These are phyloP conservation scores for Lentithecium fluviatile DNA, from an alignment of 495 filamentous ascomycete species.

Conservation along the genomic window DNA sequence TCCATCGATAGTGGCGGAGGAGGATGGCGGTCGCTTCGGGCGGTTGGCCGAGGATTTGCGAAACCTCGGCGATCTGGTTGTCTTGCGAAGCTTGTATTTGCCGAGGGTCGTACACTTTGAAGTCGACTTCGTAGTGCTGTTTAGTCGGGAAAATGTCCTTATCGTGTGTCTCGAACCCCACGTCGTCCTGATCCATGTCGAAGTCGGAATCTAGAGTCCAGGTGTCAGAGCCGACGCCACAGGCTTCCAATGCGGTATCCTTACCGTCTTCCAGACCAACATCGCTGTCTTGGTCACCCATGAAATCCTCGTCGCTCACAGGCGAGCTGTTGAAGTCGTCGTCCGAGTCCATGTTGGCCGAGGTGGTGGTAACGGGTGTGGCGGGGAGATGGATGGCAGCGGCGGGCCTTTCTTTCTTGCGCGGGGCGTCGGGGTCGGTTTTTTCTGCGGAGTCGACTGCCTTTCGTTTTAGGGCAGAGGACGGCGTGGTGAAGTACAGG, in stretches of 20 bases:
- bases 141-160: slow-evolving; percentile 72
- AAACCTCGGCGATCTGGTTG: slow-evolving; percentile 80
- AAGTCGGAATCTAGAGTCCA: slow-evolving; percentile 31
- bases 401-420: slow-evolving; percentile 48
- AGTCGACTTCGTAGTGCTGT: slow-evolving; percentile 80
- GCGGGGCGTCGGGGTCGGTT: slow-evolving; percentile 46
- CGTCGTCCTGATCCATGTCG: slow-evolving; percentile 73
- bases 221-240: slow-evolving; percentile 9
- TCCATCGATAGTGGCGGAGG: slow-evolving; percentile 86
- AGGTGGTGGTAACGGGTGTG: slow-evolving; percentile 62
- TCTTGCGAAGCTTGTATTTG: slow-evolving; percentile 84
- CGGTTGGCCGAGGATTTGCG: slow-evolving; percentile 79
- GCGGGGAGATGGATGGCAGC: slow-evolving; percentile 49
- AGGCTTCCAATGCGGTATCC: not conserved
- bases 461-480: slow-evolving; percentile 81
- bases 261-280: slow-evolving; percentile 19
- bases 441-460: slow-evolving; percentile 49
- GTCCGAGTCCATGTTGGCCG: slow-evolving; percentile 84
- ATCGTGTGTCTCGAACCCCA: slow-evolving; percentile 66
- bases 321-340: slow-evolving; percentile 89
- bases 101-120: slow-evolving; percentile 70
- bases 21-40: slow-evolving; percentile 87
- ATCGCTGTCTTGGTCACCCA: slow-evolving; percentile 68
- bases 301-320: slow-evolving; percentile 75
- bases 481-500: slow-evolving; percentile 58